These are phyloP conservation scores for Adansonia digitata DNA, from an alignment of 345 rosid genomes.

Conservation along the genomic window DNA sequence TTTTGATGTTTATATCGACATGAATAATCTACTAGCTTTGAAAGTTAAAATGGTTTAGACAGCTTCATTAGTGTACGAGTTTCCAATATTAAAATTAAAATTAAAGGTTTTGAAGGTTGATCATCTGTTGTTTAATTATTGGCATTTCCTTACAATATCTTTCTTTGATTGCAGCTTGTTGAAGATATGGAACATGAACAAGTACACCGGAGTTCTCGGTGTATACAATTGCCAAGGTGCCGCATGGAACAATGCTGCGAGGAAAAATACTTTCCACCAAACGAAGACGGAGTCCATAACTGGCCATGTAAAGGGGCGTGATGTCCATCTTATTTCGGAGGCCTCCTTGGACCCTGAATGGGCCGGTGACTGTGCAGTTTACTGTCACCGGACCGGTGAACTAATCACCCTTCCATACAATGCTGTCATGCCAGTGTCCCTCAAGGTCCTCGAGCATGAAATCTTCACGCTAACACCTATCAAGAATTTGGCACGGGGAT, in stretches of 20 bases:
- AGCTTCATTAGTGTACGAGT: background rate
- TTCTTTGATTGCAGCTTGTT: slow-evolving; percentile 54
- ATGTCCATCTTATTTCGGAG: slow-evolving; percentile 72
- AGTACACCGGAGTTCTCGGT: slow-evolving; percentile 83
- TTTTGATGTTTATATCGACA: background rate
- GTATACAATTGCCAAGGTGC: slow-evolving; percentile 98
- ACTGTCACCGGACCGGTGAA: slow-evolving; percentile 48
- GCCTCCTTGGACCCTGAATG: slow-evolving; percentile 61
- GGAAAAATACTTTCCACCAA: slow-evolving; percentile 72
- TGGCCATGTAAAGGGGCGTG: slow-evolving; percentile 54
- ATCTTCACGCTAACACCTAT: slow-evolving; percentile 63
- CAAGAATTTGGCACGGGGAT: slow-evolving; percentile 42
- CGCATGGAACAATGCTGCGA: slow-evolving; percentile 69
- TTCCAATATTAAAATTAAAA: background rate
- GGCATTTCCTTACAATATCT: background rate
- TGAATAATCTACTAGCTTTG: background rate
- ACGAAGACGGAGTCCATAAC: slow-evolving; percentile 47
- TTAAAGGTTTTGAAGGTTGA: background rate
- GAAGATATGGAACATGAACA: slow-evolving; percentile 99
- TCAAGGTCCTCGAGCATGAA: slow-evolving; percentile 65
- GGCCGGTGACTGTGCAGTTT: slow-evolving; percentile 63
- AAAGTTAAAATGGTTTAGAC: background rate
- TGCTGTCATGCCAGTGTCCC: slow-evolving; percentile 66
- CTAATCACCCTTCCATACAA: slow-evolving; percentile 52
- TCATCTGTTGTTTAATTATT: background rate